Conservation (phyloP, 2,329 filamentous ascomycete species). For the Botrytis fabae region DNA sequence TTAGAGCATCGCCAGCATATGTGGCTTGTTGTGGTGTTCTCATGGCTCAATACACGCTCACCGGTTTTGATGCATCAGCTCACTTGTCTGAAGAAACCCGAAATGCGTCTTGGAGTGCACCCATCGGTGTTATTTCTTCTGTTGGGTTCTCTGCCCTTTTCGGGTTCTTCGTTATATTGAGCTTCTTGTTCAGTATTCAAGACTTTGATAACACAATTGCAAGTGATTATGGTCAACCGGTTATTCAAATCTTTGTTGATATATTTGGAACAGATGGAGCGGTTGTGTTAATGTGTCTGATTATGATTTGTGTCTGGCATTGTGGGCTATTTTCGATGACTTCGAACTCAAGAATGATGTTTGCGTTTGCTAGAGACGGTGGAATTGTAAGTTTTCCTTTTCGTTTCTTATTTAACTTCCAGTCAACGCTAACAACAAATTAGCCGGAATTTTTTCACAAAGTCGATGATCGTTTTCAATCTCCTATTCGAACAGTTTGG, state of each 20-base stretch:
- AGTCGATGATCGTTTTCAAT: slow-evolving; percentile 51
- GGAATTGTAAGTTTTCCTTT: slow-evolving; percentile 46
- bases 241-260: slow-evolving; percentile 60
- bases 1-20: slow-evolving; percentile 54
- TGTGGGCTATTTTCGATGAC: slow-evolving; percentile 60
- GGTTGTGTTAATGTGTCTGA: slow-evolving; percentile 54
- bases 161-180: slow-evolving; percentile 59
- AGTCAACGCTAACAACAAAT: not conserved
- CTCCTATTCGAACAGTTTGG: slow-evolving; percentile 56
- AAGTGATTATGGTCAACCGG: slow-evolving; percentile 51
- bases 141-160: slow-evolving; percentile 57
- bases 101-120: slow-evolving; percentile 57
- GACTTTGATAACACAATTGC: slow-evolving; percentile 52
- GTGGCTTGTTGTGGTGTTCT: slow-evolving; percentile 55
- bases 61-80: slow-evolving; percentile 56
- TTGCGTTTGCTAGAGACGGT: slow-evolving; percentile 56
- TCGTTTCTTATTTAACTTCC: not conserved
- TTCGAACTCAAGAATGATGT: slow-evolving; percentile 60
- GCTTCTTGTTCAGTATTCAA: slow-evolving; percentile 59
- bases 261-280: slow-evolving; percentile 56
- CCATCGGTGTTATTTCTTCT: slow-evolving; percentile 57
- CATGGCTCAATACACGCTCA: slow-evolving; percentile 56
- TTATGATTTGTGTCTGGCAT: slow-evolving; percentile 62
- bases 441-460: slow-evolving; percentile 54
- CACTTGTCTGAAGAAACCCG: slow-evolving; percentile 59